These are phyloP conservation scores for Musa itinerans DNA, from an alignment of 176 grass and related monocot species.

Conservation along the genomic window DNA sequence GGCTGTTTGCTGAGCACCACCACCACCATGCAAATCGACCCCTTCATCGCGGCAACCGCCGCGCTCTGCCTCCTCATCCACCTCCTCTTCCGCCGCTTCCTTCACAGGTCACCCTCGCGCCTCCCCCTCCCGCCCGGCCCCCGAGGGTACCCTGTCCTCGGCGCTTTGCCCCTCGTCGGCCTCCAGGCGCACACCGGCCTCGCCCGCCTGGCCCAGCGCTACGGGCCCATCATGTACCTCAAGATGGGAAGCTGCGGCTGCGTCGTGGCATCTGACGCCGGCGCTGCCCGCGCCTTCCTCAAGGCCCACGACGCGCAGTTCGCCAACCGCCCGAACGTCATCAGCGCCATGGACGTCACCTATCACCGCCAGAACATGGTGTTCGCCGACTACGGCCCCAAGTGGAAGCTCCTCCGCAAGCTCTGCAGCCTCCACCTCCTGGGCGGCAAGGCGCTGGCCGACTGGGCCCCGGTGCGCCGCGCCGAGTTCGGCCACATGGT, in stretches of 20 bases:
- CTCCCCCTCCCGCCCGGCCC: not conserved
- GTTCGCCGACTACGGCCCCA: not conserved
- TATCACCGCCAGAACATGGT: conserved; percentile 1
- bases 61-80: not conserved
- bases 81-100: not conserved
- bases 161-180: not conserved
- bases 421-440: conserved; percentile 2
- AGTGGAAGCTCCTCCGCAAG: conserved; percentile 4
- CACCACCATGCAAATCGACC: not conserved
- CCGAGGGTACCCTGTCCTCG: not conserved
- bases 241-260: not conserved
- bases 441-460: conserved; percentile 2
- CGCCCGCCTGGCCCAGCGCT: not conserved
- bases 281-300: not conserved
- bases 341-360: not conserved
- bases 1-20: not conserved
- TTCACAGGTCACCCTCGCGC: not conserved
- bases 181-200: not conserved
- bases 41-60: not conserved
- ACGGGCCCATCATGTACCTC: conserved; percentile 6
- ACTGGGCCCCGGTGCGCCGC: not conserved
- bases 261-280: not conserved
- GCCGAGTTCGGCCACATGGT: not conserved
- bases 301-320: not conserved
- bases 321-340: not conserved